phyloP scores from a whole-genome alignment of 2,329 filamentous ascomycete genomes.

The Apiospora phragmitis region DNA sequence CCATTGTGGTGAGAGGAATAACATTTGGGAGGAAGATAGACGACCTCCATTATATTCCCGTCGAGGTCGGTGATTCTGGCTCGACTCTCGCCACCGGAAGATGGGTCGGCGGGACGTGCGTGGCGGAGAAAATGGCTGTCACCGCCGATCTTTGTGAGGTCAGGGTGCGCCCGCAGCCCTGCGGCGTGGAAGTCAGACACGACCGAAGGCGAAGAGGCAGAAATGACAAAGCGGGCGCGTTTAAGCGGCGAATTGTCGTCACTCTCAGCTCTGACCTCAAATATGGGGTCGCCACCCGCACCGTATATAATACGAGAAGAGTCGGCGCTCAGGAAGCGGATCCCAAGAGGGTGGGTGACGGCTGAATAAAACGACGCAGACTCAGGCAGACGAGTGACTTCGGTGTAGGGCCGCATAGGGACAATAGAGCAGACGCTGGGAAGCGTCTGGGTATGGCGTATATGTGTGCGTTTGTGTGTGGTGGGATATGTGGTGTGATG shows the following conservation, averaged over 20 bases:
- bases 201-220: constrained; percentile 63
- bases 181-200: constrained; percentile 72
- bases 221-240: constrained; percentile 61
- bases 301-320: constrained; percentile 45
- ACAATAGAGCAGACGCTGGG: constrained; percentile 9
- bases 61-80: constrained; percentile 74
- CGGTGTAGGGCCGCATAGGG: constrained; percentile 50
- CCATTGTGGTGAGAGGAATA: constrained; percentile 37
- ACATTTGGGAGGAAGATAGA: constrained; percentile 51
- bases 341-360: constrained; percentile 74
- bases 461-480: not conserved
- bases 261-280: constrained; percentile 45
- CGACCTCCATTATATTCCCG: constrained; percentile 80
- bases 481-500: not conserved
- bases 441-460: not conserved
- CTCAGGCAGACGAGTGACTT: constrained; percentile 75
- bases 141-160: constrained; percentile 50
- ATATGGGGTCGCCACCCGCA: constrained; percentile 33
- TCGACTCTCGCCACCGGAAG: constrained; percentile 36
- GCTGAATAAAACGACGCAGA: constrained; percentile 84
- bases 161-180: constrained; percentile 62
- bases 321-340: constrained; percentile 61
- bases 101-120: constrained; percentile 9
- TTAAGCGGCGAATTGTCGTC: constrained; percentile 40
- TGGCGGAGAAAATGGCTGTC: constrained; percentile 27